Evolutionary conservation across 768 basidiomycete species (phyloP).

Genomic region (Mycena galopus): DNA sequence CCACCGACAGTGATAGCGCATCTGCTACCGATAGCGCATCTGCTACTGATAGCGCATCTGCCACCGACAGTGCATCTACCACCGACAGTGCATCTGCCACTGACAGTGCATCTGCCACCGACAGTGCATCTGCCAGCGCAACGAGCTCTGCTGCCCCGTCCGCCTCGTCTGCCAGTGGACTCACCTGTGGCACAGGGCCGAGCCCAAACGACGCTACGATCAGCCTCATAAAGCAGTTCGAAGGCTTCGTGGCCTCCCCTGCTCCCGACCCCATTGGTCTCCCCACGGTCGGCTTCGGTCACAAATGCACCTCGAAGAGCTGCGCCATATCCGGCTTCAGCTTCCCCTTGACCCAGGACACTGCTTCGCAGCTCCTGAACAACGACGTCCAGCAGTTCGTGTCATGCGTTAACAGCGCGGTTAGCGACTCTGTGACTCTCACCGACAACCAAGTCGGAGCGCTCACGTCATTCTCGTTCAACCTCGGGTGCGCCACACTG

Average conservation of each 20-base stretch:
- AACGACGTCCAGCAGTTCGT: slow-evolving; percentile 42
- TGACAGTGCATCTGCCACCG: neutral
- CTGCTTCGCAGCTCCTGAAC: slow-evolving; percentile 44
- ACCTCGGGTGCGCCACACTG: slow-evolving; percentile 44
- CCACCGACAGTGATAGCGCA: neutral
- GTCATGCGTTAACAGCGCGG: slow-evolving; percentile 42
- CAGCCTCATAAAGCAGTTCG: slow-evolving; percentile 45
- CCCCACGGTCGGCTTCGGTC: slow-evolving; percentile 48
- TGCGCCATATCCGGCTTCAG: slow-evolving; percentile 39
- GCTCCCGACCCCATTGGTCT: slow-evolving; percentile 48
- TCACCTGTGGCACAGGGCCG: slow-evolving; percentile 15
- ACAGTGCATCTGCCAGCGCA: slow-evolving; percentile 2
- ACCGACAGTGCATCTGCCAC: neutral
- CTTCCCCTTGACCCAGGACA: slow-evolving; percentile 45
- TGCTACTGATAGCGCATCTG: neutral
- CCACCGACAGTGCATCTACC: neutral
- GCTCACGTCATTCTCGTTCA: slow-evolving; percentile 44
- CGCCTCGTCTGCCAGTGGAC: slow-evolving; percentile 15
- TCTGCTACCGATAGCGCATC: neutral
- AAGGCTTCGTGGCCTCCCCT: slow-evolving; percentile 45
- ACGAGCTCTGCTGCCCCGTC: slow-evolving; percentile 15
- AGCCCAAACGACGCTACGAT: slow-evolving; percentile 42
- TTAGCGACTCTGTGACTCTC: slow-evolving; percentile 41
- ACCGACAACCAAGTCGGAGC: slow-evolving; percentile 50
- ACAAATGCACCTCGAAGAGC: slow-evolving; percentile 41